Evolutionary conservation across 257 asterid genomes (phyloP).

Genomic region (Prunella vulgaris): DNA sequence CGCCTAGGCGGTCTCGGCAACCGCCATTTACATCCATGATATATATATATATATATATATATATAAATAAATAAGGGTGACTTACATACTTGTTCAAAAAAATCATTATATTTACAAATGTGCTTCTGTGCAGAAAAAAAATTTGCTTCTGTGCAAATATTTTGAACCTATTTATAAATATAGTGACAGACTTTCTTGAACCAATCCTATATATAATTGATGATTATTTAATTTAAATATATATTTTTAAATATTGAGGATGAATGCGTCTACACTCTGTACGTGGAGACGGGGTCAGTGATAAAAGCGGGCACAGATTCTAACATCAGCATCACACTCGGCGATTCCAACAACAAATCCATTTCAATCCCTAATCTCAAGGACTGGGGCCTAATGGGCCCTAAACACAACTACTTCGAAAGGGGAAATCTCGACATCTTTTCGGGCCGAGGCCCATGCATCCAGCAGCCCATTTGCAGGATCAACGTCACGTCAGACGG

Average conservation of each 20-base stretch:
- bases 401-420: constrained; percentile 44
- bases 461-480: constrained; percentile 43
- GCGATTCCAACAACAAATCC: constrained; percentile 32
- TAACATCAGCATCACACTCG: constrained; percentile 34
- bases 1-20: too few species aligned
- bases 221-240: too few species aligned
- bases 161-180: too few species aligned
- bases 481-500: constrained; percentile 62
- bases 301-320: constrained; percentile 53
- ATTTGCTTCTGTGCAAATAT: too few species aligned
- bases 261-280: constrained; percentile 47
- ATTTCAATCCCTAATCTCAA: constrained; percentile 44
- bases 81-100: too few species aligned
- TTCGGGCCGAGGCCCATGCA: constrained; percentile 48
- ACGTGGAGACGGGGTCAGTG: constrained; percentile 48
- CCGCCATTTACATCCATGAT: too few species aligned
- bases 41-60: too few species aligned
- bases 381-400: constrained; percentile 62
- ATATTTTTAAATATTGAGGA: constrained; percentile 29
- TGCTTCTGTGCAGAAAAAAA: too few species aligned
- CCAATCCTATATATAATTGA: too few species aligned
- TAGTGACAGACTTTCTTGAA: too few species aligned
- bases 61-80: too few species aligned
- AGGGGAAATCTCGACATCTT: constrained; percentile 48
- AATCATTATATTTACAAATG: too few species aligned